A percentile compares a stretch with the other conserved stretches of the same genome.
phyloP scores from a whole-genome alignment of 805 yeast species.

The Jamesozyma piceae region DNA sequence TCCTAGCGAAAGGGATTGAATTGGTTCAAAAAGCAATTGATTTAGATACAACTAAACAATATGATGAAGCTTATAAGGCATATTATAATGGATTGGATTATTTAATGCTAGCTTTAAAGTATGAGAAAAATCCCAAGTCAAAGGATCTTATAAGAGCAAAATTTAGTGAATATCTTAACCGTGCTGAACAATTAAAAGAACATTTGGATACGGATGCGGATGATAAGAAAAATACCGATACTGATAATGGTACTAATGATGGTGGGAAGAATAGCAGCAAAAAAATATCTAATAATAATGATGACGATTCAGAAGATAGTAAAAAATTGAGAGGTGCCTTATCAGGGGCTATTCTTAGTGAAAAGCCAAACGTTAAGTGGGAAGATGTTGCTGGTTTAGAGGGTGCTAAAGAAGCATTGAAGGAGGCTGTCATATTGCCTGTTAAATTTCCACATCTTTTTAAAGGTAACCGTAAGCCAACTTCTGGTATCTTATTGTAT shows the following conservation, averaged over 20 bases:
- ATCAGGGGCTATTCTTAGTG: slow-evolving; percentile 83
- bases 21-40: slow-evolving; percentile 90
- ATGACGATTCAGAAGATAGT: slow-evolving; percentile 61
- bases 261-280: slow-evolving; percentile 32
- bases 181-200: slow-evolving; percentile 91
- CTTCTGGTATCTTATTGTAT: slow-evolving; percentile 77
- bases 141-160: slow-evolving; percentile 82
- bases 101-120: slow-evolving; percentile 89
- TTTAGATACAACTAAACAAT: slow-evolving; percentile 80
- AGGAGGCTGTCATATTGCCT: slow-evolving; percentile 94
- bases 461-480: slow-evolving; percentile 89
- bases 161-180: slow-evolving; percentile 79
- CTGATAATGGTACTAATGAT: slow-evolving; percentile 31
- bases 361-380: slow-evolving; percentile 90
- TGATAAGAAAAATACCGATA: slow-evolving; percentile 39
- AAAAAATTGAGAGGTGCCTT: slow-evolving; percentile 86
- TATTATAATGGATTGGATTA: slow-evolving; percentile 92
- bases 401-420: slow-evolving; percentile 88
- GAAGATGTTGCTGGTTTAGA: slow-evolving; percentile 94
- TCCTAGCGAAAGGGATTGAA: slow-evolving; percentile 89
- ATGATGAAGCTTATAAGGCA: slow-evolving; percentile 88
- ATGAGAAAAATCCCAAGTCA: slow-evolving; percentile 82
- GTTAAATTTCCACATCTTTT: slow-evolving; percentile 93
- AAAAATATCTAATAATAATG: slow-evolving; percentile 43
- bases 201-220: slow-evolving; percentile 60